Percentiles rank a stretch among this genome's conserved stretches.
Evolutionary conservation across 768 basidiomycete species (phyloP).

Genomic region (Sistotremastrum suecicum): DNA sequence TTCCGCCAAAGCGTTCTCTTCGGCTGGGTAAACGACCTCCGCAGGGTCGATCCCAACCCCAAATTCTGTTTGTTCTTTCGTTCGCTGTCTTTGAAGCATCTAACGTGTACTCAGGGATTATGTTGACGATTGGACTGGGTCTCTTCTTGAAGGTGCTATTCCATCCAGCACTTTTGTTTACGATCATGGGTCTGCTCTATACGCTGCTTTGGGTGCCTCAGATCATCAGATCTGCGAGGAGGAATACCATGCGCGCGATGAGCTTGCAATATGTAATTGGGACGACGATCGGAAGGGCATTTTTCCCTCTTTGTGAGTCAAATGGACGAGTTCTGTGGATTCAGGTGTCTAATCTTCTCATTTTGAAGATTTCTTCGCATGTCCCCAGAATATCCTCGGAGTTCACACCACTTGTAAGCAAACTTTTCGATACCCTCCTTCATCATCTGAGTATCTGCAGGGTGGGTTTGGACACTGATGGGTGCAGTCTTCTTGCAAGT

Average conservation of each 20-base stretch:
- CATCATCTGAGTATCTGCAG: too few species aligned
- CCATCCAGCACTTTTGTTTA: slow-evolving; percentile 47
- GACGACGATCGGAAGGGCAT: slow-evolving; percentile 57
- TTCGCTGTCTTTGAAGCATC: too few species aligned
- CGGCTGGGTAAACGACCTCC: too few species aligned
- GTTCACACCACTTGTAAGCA: slow-evolving; percentile 56
- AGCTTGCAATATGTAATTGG: slow-evolving; percentile 61
- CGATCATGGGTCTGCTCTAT: slow-evolving; percentile 57
- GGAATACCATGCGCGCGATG: slow-evolving; percentile 59
- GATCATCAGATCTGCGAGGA: slow-evolving; percentile 59
- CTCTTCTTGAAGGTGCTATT: slow-evolving; percentile 63
- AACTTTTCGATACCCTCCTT: too few species aligned
- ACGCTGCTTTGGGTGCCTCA: slow-evolving; percentile 78
- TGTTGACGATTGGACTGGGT: slow-evolving; percentile 53
- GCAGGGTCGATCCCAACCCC: too few species aligned
- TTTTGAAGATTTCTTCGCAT: slow-evolving; percentile 59
- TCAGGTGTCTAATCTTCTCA: slow-evolving; percentile 1
- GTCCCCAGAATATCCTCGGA: slow-evolving; percentile 78
- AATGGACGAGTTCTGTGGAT: background rate
- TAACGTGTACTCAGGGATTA: slow-evolving; percentile 33
- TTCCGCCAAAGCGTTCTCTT: too few species aligned
- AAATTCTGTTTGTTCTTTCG: too few species aligned
- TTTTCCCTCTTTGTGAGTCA: slow-evolving; percentile 58
- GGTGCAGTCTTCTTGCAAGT: slow-evolving; percentile 51
- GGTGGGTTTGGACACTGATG: slow-evolving; percentile 51